These are phyloP conservation scores for Bipolaris zeicola DNA, from an alignment of 2,329 filamentous ascomycete species.

Conservation along the genomic window DNA sequence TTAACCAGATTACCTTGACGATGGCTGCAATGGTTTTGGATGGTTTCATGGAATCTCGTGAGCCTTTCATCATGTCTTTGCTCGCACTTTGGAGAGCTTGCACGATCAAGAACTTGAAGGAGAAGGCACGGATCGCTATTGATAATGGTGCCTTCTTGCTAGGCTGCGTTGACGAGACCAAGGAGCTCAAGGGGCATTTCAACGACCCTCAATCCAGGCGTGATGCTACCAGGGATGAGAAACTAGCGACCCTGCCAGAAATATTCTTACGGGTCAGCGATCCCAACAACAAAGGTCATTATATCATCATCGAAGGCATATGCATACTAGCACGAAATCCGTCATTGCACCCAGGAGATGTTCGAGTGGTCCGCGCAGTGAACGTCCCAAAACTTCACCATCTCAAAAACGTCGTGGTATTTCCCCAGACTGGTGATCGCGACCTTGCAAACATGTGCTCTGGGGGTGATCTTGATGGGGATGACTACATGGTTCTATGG, in stretches of 20 bases:
- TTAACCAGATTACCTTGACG: constrained; percentile 77
- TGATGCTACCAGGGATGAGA: constrained; percentile 54
- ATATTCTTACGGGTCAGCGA: constrained; percentile 85
- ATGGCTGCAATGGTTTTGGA: constrained; percentile 78
- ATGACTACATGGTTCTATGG: constrained; percentile 96
- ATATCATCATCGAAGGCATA: constrained; percentile 72
- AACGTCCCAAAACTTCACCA: constrained; percentile 75
- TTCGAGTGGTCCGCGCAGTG: constrained; percentile 85
- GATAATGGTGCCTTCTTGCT: constrained; percentile 85
- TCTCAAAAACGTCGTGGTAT: constrained; percentile 82
- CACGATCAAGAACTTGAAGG: constrained; percentile 87
- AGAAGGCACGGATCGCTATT: constrained; percentile 85
- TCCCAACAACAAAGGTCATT: constrained; percentile 58
- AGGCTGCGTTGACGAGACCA: constrained; percentile 86
- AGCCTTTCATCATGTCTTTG: constrained; percentile 83
- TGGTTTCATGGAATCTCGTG: constrained; percentile 74
- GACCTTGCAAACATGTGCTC: constrained; percentile 94
- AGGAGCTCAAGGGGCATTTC: constrained; percentile 72
- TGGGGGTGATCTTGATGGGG: constrained; percentile 92
- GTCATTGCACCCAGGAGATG: constrained; percentile 89
- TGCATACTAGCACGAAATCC: constrained; percentile 91
- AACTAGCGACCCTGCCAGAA: constrained; percentile 66
- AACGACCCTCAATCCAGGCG: constrained; percentile 51
- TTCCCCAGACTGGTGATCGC: constrained; percentile 80
- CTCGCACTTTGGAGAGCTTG: constrained; percentile 85